These are phyloP conservation scores for Colletotrichum orchidophilum DNA, from an alignment of 2,329 filamentous ascomycete genomes.

Conservation along the genomic window DNA sequence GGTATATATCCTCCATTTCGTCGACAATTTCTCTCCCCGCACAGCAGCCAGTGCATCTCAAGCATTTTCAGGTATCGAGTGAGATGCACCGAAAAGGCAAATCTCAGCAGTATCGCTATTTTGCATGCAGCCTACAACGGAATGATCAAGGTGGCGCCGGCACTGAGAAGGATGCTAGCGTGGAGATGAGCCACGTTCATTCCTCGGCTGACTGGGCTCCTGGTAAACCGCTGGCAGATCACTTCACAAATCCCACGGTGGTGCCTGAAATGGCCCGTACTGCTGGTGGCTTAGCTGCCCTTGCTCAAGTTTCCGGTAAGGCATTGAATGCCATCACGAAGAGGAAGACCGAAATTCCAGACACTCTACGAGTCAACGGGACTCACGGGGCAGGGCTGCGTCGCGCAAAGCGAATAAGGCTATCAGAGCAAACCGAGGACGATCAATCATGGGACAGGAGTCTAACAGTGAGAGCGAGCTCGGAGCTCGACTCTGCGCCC, in stretches of 20 bases:
- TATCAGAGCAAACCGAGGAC: neutral
- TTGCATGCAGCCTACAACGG: neutral
- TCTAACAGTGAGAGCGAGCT: neutral
- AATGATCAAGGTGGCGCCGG: neutral
- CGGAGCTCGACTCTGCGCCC: neutral
- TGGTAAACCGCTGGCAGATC: neutral
- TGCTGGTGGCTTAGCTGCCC: slow-evolving; percentile 12
- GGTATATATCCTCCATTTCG: slow-evolving; percentile 46
- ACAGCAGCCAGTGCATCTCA: slow-evolving; percentile 29
- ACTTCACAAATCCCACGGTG: neutral
- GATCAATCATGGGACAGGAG: neutral
- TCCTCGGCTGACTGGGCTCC: no score
- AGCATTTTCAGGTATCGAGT: slow-evolving; percentile 31
- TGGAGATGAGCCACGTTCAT: neutral
- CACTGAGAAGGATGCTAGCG: neutral
- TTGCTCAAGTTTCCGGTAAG: slow-evolving; percentile 18
- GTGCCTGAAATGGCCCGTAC: neutral
- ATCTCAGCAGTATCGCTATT: slow-evolving; percentile 31
- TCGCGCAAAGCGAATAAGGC: slow-evolving; percentile 5
- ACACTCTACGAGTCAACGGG: neutral
- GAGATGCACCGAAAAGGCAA: slow-evolving; percentile 33
- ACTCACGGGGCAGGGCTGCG: neutral
- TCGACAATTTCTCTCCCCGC: slow-evolving; percentile 39
- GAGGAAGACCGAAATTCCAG: slow-evolving; percentile 16
- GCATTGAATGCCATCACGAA: slow-evolving; percentile 7